These are phyloP conservation scores for Populus davidiana DNA, from an alignment of 345 rosid species.

Conservation along the genomic window DNA sequence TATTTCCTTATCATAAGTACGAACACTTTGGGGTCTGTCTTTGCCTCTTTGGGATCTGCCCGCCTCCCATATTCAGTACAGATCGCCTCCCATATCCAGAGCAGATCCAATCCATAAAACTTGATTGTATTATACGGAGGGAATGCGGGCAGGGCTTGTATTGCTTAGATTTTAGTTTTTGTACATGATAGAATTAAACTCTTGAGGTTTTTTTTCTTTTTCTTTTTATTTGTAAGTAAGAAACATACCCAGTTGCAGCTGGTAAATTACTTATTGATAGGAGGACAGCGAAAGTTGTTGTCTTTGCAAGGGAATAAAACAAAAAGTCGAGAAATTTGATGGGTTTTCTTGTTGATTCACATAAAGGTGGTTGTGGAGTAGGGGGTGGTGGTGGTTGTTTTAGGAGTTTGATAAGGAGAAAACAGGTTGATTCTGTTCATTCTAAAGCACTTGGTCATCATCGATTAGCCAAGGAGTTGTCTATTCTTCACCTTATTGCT, in stretches of 20 bases:
- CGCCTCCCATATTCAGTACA: not conserved
- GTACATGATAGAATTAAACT: not conserved
- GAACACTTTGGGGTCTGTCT: not conserved
- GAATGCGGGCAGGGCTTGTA: conserved; percentile 20
- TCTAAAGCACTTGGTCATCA: conserved; percentile 14
- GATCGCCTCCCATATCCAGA: not conserved
- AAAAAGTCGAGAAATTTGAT: conserved; percentile 3
- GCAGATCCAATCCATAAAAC: not conserved
- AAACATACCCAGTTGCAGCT: conserved; percentile 1
- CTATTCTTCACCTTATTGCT: conserved; percentile 31
- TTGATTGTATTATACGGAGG: not conserved
- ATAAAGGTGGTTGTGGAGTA: conserved; percentile 11
- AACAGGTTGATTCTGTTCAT: conserved; percentile 33
- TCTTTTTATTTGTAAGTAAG: not conserved
- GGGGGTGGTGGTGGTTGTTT: conserved; percentile 21
- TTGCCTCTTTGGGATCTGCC: conserved; percentile 1
- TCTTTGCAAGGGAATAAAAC: not conserved
- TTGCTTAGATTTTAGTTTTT: not conserved
- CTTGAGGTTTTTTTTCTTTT: not conserved
- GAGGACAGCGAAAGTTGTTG: not conserved
- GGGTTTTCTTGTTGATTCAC: conserved; percentile 26
- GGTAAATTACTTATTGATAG: not conserved
- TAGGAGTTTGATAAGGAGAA: conserved; percentile 31
- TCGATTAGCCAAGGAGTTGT: conserved; percentile 32
- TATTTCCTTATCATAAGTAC: too few species aligned